Evolutionary conservation across 2,329 filamentous ascomycete genomes (phyloP).

Genomic region (Hymenoscyphus linearis): DNA sequence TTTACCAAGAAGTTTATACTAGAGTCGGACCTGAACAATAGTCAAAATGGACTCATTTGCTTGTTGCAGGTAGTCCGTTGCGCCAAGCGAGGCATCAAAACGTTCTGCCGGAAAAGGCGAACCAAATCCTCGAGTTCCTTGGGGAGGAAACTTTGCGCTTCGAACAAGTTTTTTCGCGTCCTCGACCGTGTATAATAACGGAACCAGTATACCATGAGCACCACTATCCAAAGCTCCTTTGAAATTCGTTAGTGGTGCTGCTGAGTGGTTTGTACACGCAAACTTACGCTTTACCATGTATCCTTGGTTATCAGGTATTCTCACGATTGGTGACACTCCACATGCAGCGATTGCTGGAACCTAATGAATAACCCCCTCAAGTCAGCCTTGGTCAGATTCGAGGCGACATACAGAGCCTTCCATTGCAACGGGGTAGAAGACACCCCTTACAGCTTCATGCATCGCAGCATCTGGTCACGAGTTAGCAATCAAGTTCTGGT

Average conservation of each 20-base stretch:
- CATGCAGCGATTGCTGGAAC: conserved; percentile 47
- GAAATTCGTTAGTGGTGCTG: conserved; percentile 7
- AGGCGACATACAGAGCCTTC: background rate
- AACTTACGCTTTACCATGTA: conserved; percentile 52
- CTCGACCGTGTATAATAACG: conserved; percentile 48
- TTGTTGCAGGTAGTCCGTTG: conserved; percentile 51
- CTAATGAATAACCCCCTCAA: background rate
- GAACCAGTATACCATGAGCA: conserved; percentile 52
- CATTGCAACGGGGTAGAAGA: background rate
- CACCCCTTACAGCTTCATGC: conserved; percentile 45
- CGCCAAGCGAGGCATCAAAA: conserved; percentile 42
- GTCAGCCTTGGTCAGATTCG: background rate
- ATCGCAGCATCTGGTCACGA: conserved; percentile 37
- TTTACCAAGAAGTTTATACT: background rate
- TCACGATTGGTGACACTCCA: conserved; percentile 49
- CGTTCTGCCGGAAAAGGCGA: conserved; percentile 49
- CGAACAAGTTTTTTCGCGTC: conserved; percentile 46
- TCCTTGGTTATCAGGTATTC: conserved; percentile 51
- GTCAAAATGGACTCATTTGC: conserved; percentile 54
- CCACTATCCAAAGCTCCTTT: conserved; percentile 50
- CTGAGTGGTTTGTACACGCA: background rate
- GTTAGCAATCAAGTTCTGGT: background rate
- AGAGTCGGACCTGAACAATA: conserved; percentile 47
- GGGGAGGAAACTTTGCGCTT: conserved; percentile 51
- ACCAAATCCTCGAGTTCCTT: conserved; percentile 49